phyloP scores from a whole-genome alignment of 1,139 yeast genomes.

The Hansenula sp. region DNA sequence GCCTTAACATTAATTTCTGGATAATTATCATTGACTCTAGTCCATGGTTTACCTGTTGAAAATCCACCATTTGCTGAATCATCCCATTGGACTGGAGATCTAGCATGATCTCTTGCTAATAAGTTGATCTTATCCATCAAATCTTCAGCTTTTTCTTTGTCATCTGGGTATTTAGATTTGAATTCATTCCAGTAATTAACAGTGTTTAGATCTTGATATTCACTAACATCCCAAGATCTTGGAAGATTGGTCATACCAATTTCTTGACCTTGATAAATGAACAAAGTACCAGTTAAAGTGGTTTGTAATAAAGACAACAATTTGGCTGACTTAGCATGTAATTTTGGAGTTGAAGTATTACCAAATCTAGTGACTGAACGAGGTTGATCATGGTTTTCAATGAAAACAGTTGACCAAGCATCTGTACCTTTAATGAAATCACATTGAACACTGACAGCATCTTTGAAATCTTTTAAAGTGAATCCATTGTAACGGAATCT shows the following conservation, averaged over 20 bases:
- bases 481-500: conserved; percentile 34
- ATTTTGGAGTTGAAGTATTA: conserved; percentile 32
- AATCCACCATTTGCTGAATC: conserved; percentile 42
- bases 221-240: conserved; percentile 43
- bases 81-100: conserved; percentile 62
- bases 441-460: conserved; percentile 32
- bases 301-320: conserved; percentile 42
- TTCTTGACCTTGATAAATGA: conserved; percentile 59
- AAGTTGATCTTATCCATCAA: conserved; percentile 33
- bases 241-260: conserved; percentile 48
- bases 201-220: conserved; percentile 48
- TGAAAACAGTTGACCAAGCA: conserved; percentile 53
- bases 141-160: conserved; percentile 27
- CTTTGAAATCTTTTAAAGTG: conserved; percentile 38
- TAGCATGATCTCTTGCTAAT: conserved; percentile 49
- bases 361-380: conserved; percentile 52
- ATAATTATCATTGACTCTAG: conserved; percentile 47
- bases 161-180: conserved; percentile 30
- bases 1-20: conserved; percentile 44
- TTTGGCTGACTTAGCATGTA: conserved; percentile 34
- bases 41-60: conserved; percentile 50
- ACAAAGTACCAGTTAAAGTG: conserved; percentile 51
- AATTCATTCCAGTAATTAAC: conserved; percentile 37
- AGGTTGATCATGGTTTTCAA: conserved; percentile 59
- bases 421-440: conserved; percentile 43